Evolutionary conservation across 345 rosid genomes (phyloP).

Genomic region (Dimocarpus longan): DNA sequence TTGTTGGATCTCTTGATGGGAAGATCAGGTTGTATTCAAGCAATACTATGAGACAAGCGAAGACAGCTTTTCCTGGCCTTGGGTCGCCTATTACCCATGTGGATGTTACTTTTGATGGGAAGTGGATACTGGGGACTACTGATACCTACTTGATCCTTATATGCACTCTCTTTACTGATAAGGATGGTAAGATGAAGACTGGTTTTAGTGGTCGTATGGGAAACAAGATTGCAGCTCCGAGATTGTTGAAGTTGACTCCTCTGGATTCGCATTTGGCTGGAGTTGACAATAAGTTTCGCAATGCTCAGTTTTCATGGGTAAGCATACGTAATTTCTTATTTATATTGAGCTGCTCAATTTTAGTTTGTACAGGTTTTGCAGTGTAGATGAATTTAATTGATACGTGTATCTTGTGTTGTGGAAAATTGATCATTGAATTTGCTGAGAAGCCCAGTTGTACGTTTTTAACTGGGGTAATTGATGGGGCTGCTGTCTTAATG

Average conservation of each 20-base stretch:
- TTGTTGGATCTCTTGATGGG: conserved; percentile 96
- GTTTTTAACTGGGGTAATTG: not conserved
- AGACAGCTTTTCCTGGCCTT: conserved; percentile 97
- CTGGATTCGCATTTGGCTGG: conserved; percentile 92
- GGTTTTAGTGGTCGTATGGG: conserved; percentile 99
- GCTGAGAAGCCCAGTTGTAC: not conserved
- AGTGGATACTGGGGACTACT: conserved; percentile 97
- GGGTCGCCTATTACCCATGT: conserved; percentile 96
- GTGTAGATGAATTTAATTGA: not conserved
- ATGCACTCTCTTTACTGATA: conserved; percentile 84
- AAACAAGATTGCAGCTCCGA: conserved; percentile 91
- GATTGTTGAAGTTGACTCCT: conserved; percentile 87
- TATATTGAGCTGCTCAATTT: not conserved
- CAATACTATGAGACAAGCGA: conserved; percentile 95
- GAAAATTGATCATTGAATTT: not conserved
- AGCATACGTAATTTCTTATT: conserved; percentile 19
- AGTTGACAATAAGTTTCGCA: conserved; percentile 75
- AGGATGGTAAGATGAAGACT: conserved; percentile 83
- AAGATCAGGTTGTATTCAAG: conserved; percentile 88
- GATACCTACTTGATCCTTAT: conserved; percentile 90
- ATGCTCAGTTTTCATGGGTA: conserved; percentile 98
- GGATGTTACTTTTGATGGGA: conserved; percentile 97
- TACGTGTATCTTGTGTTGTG: not conserved
- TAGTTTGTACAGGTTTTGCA: not conserved
- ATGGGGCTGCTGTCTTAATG: too few relatives aligned